phyloP scores from a whole-genome alignment of 73 alveolate genomes.

The Vitrella brassicaformis region DNA sequence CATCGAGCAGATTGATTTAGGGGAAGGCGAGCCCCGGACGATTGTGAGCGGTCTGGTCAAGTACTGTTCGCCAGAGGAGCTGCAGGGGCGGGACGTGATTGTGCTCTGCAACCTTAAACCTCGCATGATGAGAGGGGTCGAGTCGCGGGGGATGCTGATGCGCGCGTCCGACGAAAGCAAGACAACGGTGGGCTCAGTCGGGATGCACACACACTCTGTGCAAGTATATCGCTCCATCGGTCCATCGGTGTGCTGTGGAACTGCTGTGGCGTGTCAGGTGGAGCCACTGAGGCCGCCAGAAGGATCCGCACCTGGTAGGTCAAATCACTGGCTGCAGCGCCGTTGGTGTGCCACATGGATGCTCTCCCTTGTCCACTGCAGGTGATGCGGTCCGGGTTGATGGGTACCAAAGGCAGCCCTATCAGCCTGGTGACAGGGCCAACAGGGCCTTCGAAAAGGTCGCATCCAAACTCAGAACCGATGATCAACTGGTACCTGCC shows the following conservation, averaged over 20 bases:
- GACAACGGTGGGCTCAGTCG: background rate
- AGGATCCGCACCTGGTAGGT: no score
- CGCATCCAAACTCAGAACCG: background rate
- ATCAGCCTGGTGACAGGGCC: background rate
- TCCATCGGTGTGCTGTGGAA: no score
- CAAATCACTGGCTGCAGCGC: no score
- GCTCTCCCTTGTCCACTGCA: background rate
- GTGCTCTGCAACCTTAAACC: constrained; percentile 59
- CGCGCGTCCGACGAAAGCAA: background rate
- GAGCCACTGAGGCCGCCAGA: no score
- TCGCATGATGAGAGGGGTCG: background rate
- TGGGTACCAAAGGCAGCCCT: background rate
- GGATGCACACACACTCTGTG: no score
- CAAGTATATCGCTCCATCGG: no score
- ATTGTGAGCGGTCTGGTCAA: constrained; percentile 70
- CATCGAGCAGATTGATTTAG: constrained; percentile 65
- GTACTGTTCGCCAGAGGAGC: constrained; percentile 49
- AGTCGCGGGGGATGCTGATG: background rate
- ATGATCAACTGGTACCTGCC: background rate
- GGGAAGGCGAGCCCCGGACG: constrained; percentile 69
- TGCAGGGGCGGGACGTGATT: constrained; percentile 53
- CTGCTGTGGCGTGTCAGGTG: no score
- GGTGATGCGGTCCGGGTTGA: background rate
- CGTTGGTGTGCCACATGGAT: no score
- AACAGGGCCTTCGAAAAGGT: background rate